Evolutionary conservation across 2,329 filamentous ascomycete genomes (phyloP), one percentile per base, ranked within the genome.

Genomic region (Clonostachys sp.): DNA sequence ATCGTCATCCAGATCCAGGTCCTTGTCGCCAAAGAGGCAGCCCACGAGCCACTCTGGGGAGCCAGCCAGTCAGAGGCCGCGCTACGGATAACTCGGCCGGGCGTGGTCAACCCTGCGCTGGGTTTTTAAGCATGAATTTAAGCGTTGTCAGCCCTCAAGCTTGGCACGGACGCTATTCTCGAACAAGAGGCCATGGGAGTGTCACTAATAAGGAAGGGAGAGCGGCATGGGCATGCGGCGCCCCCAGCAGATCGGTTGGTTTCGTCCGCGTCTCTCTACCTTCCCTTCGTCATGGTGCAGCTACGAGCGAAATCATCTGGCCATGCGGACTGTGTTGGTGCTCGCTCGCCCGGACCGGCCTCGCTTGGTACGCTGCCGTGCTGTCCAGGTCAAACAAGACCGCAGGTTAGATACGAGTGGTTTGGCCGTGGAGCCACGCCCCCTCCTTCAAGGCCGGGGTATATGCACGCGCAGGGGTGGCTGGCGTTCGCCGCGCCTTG

Each of bases 101-200:
- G 39, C 45, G 20, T 42, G 30, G 45, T 44, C 36, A 30, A 38
- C 42, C 20, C 17, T 45, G 36, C 17, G 20, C 45, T 46, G 20
- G 45, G 36, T 54, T 61, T 71, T 72, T 72, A 72, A 72, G 69
- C 69, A 72, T 72, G 68, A 70, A 70, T 72, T 72, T 72, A 72
- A 72, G 68, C 69, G 67, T 72, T 71, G 64, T 63, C 64, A 68
- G 68, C 66, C 66, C 70, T 63, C 62, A 45, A 56, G 55, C 68
- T 72, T 72, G 67, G 68, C 68, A 63, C 55, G 53, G 57, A 45
- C 43, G 36, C 47, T 48, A 48, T n/a, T 33, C 35, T 18, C 34
- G 18, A 24, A 42, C 12, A 16, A 20, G 35, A 13, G 13, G 34
- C 42, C 34, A 24, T 33, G 33, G 42, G 34, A 33, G 20, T 44